Base-by-base conservation (phyloP, 371 early-diverging fungal species). In the Sporodiniella umbellata region DNA sequence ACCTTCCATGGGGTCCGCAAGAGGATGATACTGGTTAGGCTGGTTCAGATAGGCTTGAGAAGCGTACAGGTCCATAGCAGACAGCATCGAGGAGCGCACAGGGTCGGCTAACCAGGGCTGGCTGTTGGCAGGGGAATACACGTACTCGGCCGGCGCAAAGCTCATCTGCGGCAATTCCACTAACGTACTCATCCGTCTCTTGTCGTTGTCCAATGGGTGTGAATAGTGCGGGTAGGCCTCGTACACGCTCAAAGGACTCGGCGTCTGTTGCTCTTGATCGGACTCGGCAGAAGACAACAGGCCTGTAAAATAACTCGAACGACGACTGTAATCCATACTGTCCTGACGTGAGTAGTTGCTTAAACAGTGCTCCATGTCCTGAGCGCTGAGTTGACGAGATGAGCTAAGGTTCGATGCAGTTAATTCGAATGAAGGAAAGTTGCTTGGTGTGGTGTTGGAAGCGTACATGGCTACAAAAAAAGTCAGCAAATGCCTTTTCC, bases 281-380 rank as follows among this genome's bases (percentile, higher is more conserved):
- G 59, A 48, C 30, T 63, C 64, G 30, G 54, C 58, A 24, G 31
- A 26, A 28, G 55, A 46, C 44, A 63, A 58, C 11, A 63, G 38
- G n/a, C 57, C 63, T n/a, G 64, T 51, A n/a, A 61, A 61, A 19
- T 58, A 63, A 33, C 58, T 58, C n/a, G 52, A 35, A 38, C 59
- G 40, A 31, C 59, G 64, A 44, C 58, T 63, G 45, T 58, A 63
- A 42, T 63, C 64, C 22, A 58, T 58, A 55, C 58, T 58, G 55
- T 51, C 58, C 39, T 52, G 51, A 23, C 55, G 64, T 40, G 54
- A 51, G 21, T 58, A 48, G 11, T 46, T 53, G 30, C 39, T 60
- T 22, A 54, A 42, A 21, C 49, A 54, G 17, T 38, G 50, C n/a
- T 53, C 54, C 48, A 59, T 49, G 8, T 48, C 53, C 18, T 48